Base-by-base conservation (phyloP, 2,329 filamentous ascomycete species). In the Trichoderma sp. region DNA sequence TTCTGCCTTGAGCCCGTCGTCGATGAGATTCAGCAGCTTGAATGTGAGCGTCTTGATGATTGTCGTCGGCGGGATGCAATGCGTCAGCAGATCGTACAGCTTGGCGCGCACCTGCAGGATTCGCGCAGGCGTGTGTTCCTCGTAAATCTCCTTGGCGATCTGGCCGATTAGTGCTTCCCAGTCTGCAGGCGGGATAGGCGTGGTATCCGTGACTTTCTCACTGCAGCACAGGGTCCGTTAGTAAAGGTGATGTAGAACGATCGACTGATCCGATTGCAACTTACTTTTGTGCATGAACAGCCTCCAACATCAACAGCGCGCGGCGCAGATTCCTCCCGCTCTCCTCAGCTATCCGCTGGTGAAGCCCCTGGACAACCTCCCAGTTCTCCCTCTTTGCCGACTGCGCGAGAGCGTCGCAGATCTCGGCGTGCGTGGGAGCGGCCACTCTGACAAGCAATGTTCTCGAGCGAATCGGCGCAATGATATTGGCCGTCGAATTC, bases 401-500 rank as follows among this genome's bases (percentile, higher is more conserved):
- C 61, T 80, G 78, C 5, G 83, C 90, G 67, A 99, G 80, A 30
- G 92, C 94, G 45, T 83, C 81, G 70, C 89, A 92, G 67, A 99
- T 98, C 72, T 99, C 90, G 7, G 85, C 84, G 71, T 96, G 90
- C 0, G 88, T 92, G 7, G 95, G 95, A 21, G 95, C 94, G 15
- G 95, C 89, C 28, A 99, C 95, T 69, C 95, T 86, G 63, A 99
- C 92, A 57, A 99, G 84, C 76, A 99, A 81, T 61, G 93, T 97
- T 77, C 95, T 85, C 72, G 91, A 96, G 69, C 94, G 87, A 75
- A 99, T 99, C 0, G 95, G 95, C n/a, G 95, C 94, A 77, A 99
- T 99, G 72, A 99, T 99, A 74, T 98, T 98, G 69, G 93, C 93
- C 24, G 95, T 99, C 70, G 91, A 96, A 76, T 98, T 98, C 56